Evolutionary conservation across 176 grass and related monocot species (phyloP).

Genomic region (Cenchrus purpureus): DNA sequence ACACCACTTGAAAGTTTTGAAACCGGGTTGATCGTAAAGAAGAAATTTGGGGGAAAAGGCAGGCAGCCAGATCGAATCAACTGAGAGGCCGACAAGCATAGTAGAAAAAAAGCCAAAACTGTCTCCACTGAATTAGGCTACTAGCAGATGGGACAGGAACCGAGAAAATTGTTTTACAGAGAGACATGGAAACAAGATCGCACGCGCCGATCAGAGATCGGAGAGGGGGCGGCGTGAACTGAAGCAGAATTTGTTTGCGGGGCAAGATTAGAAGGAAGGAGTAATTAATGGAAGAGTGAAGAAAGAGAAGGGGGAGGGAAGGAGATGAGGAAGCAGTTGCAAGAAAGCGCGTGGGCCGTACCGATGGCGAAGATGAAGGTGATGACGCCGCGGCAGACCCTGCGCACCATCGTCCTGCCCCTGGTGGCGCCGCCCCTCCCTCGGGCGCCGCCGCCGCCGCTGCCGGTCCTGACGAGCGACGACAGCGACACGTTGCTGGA

Average conservation of each 20-base stretch:
- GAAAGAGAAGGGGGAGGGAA: not conserved
- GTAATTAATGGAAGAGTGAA: not conserved
- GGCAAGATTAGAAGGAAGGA: too few relatives aligned
- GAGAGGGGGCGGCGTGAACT: not conserved
- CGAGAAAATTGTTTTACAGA: not conserved
- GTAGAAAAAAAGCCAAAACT: not conserved
- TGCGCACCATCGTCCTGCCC: conserved; percentile 45
- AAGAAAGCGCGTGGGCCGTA: not conserved
- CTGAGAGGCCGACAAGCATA: not conserved
- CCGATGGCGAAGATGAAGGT: conserved; percentile 94
- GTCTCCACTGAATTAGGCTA: not conserved
- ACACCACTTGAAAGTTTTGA: not conserved
- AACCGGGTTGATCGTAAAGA: not conserved
- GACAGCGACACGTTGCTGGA: conserved; percentile 40
- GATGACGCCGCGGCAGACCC: conserved; percentile 73
- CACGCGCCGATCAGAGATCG: conserved; percentile 5
- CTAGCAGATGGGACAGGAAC: not conserved
- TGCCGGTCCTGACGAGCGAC: conserved; percentile 34
- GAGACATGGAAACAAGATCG: not conserved
- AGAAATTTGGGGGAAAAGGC: not conserved
- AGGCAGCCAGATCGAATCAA: not conserved
- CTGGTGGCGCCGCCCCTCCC: conserved; percentile 18
- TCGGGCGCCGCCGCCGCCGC: not conserved
- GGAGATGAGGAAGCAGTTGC: not conserved
- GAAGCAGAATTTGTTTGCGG: not conserved